phyloP scores from a whole-genome alignment of 129 eudicot species.

The Tagetes patula region DNA sequence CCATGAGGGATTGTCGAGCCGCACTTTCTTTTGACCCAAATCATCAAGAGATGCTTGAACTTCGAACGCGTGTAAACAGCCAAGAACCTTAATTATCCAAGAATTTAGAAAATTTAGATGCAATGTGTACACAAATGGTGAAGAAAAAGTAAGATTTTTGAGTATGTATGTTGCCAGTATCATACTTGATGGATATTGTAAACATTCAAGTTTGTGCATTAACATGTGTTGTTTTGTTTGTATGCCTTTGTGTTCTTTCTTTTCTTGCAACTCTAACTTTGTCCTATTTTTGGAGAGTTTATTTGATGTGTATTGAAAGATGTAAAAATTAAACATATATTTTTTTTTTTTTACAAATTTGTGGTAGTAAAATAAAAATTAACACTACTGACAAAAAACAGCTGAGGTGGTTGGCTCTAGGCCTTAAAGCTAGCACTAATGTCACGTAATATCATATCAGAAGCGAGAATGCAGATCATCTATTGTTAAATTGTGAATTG shows the following conservation, averaged over 20 bases:
- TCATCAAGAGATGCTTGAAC: conserved; percentile 96
- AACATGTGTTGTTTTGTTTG: conserved; percentile 35
- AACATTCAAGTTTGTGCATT: conserved; percentile 39
- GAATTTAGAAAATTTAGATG: conserved; percentile 33
- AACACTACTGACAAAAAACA: no score
- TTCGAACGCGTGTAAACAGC: conserved; percentile 90
- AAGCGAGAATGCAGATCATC: no score
- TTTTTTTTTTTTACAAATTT: no score
- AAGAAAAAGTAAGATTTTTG: conserved; percentile 22
- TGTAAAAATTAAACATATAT: no score
- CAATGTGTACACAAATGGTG: conserved; percentile 28
- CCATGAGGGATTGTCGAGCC: conserved; percentile 90
- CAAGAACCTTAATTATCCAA: conserved; percentile 66
- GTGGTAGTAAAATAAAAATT: no score
- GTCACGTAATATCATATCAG: no score
- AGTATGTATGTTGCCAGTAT: conserved; percentile 27
- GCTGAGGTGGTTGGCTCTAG: no score
- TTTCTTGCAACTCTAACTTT: conserved; percentile 26
- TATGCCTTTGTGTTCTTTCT: conserved; percentile 11
- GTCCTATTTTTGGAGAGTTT: conserved; percentile 21
- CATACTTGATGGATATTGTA: conserved; percentile 23
- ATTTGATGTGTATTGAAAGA: no score
- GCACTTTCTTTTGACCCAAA: conserved; percentile 97
- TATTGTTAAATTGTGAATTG: no score
- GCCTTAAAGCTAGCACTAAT: no score